Base-by-base conservation (phyloP, 495 filamentous ascomycete species). In the Penicillium mononematosum region DNA sequence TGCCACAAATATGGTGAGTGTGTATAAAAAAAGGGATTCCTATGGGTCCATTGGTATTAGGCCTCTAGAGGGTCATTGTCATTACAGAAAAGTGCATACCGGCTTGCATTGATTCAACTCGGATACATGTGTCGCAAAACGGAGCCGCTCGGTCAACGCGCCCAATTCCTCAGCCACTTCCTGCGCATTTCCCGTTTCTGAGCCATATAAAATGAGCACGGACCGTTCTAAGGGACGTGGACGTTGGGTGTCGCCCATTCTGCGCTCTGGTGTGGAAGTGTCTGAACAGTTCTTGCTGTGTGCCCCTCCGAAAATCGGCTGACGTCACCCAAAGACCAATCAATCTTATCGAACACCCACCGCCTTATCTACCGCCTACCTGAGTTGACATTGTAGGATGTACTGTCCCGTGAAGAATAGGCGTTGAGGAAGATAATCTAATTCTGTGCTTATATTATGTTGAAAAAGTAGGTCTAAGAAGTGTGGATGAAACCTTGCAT, bases 131-230 rank as follows among this genome's bases (percentile, higher is more conserved):
- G 89, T 88, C 50, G 76, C 64, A 68, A 96, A 96, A 64, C 84
- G 90, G 24, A 96, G 76, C 10, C 92, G 81, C 70, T 91, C 83
- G 10, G 82, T 71, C 61, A 88, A 61, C 24, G 85, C 79, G 19
- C 87, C 90, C 50, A 98, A 72, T 73, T 97, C 91, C 56, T 88
- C 84, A 4, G 95, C 92, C 43, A 90, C 82, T 61, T 98, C 94
- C 65, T 94, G 87, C 36, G 90, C 85, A 64, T 92, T 98, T 43
- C 95, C 94, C 0, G 92, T 96, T 74, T 99, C 95, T 17, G 92
- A 91, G 31, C 90, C 95, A 76, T 96, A 98, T 39, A 96, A 82
- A 41, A 99, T 79, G 49, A 96, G 81, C 44, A 89, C 86, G 29
- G 79, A 87, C 63, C 88, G 68, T 45, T 45, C 44, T 44, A 52